Base-by-base conservation (phyloP, 2,329 filamentous ascomycete genomes). In the Penicillium sp. region DNA sequence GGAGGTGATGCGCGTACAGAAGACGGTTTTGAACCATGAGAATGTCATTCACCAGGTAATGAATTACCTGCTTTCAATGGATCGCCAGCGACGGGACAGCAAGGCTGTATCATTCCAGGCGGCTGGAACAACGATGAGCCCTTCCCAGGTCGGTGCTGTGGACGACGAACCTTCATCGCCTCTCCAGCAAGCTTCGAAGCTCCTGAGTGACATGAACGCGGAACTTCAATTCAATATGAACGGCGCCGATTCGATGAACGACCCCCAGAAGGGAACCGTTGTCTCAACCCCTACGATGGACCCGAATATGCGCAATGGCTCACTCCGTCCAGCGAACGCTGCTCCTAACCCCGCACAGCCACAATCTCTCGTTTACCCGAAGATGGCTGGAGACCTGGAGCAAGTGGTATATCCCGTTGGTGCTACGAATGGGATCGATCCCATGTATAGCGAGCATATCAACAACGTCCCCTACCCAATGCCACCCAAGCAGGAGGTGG, bases 371-470 rank as follows among this genome's bases (percentile, higher is more conserved):
- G 79, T 79, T 5, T 81, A 75, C 61, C 64, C 73, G 22, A 78
- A 81, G 55, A 75, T 79, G 56, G 71, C 81, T 38, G 78, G 79
- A 13, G 86, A 89, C 52, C 72, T 88, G 43, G 86, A 89, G 57
- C 83, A 82, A 59, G 83, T 95, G 50, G 92, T 97, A 9, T 97
- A 97, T 70, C 92, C 93, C 0, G 91, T 96, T 14, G 92, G 92
- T 16, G 86, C 92, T 61, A 94, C 88, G 0, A 90, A 95, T 61
- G 92, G 92, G 49, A 97, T 97, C 62, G 92, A 97, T 69, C 92
- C 93, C 1, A 94, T 96, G 82, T 92, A 93, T 69, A 89, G 90
- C 64, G 92, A 97, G 65, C 92, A 97, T 68, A 91, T 97, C 68
- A 86, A 93, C 76, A 96, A 96, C 70, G 95, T 97, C 52, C 91